Conservation (phyloP, 164 flowering plant genomes). For the Vitis rotundifolia region DNA sequence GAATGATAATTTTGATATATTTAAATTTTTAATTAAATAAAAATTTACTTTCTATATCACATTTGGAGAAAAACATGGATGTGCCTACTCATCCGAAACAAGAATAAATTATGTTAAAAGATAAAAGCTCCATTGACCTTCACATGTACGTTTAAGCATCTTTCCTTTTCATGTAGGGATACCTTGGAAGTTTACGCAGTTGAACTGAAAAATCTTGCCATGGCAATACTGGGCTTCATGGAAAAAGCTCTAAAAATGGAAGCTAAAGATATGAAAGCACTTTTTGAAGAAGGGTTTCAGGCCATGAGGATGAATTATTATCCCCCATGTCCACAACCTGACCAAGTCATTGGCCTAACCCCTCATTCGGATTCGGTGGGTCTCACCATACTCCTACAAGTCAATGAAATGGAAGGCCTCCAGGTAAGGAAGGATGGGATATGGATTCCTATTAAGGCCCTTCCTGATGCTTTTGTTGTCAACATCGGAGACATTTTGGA, state of each 20-base stretch:
- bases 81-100: too few species aligned
- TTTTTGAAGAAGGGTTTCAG: conserved; percentile 30
- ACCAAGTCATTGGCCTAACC: conserved; percentile 33
- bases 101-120: too few species aligned
- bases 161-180: conserved; percentile 22
- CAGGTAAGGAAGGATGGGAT: conserved; percentile 36
- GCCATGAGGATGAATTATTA: conserved; percentile 42
- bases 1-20: too few species aligned
- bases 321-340: conserved; percentile 47
- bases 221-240: conserved; percentile 18
- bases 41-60: too few species aligned
- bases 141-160: background rate
- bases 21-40: too few species aligned
- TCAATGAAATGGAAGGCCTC: conserved; percentile 38
- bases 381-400: conserved; percentile 39
- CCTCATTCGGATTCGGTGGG: conserved; percentile 42
- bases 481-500: conserved; percentile 46
- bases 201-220: conserved; percentile 24
- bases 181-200: conserved; percentile 34
- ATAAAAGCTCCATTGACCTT: background rate
- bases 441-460: conserved; percentile 38
- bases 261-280: conserved; percentile 15
- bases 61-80: too few species aligned
- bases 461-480: conserved; percentile 40
- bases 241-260: conserved; percentile 28